These are phyloP conservation scores for Lodderomyces pseudojiufengensis DNA, from an alignment of 1,139 yeast genomes.

Conservation along the genomic window DNA sequence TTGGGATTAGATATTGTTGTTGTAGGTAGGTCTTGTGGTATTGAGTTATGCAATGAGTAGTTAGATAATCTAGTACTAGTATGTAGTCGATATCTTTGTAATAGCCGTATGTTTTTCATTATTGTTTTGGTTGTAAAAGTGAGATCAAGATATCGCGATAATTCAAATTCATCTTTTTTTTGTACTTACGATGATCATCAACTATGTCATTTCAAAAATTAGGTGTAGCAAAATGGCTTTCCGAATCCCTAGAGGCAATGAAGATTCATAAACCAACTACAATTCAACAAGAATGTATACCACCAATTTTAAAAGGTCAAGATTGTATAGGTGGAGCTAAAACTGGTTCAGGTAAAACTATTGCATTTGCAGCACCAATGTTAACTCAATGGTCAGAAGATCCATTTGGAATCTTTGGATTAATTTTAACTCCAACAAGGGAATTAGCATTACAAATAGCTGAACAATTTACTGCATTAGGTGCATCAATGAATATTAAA, in stretches of 20 bases:
- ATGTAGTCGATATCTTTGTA: too few relatives aligned
- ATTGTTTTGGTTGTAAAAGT: too few relatives aligned
- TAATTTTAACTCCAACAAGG: slow-evolving; percentile 89
- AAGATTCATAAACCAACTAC: slow-evolving; percentile 78
- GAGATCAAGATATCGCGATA: too few relatives aligned
- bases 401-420: slow-evolving; percentile 88
- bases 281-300: slow-evolving; percentile 87
- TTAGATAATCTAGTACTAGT: not conserved
- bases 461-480: slow-evolving; percentile 91
- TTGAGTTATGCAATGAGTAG: slow-evolving; percentile 1
- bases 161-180: not conserved
- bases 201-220: slow-evolving; percentile 51
- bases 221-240: slow-evolving; percentile 85
- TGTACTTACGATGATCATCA: slow-evolving; percentile 3
- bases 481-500: slow-evolving; percentile 81
- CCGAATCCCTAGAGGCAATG: slow-evolving; percentile 78
- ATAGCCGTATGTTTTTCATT: too few relatives aligned
- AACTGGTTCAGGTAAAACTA: slow-evolving; percentile 97
- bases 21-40: not conserved
- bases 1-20: not conserved
- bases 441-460: slow-evolving; percentile 96
- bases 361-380: slow-evolving; percentile 97
- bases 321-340: slow-evolving; percentile 98
- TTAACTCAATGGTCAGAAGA: slow-evolving; percentile 91
- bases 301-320: slow-evolving; percentile 73